Evolutionary conservation across 306 rosid species (phyloP).

Genomic region (Quercus bicolor): DNA sequence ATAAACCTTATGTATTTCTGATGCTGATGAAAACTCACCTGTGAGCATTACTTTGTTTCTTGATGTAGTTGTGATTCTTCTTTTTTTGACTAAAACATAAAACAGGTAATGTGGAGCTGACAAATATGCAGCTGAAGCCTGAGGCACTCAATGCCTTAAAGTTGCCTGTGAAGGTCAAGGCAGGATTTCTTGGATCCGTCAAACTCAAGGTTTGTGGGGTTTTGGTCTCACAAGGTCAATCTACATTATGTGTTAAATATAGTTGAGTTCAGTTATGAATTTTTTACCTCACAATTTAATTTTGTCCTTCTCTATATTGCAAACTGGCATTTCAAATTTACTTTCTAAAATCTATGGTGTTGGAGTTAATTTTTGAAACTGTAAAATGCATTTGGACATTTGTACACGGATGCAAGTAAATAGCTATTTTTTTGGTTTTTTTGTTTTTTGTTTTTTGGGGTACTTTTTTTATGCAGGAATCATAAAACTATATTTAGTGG

Average conservation of each 20-base stretch:
- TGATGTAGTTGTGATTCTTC: conserved; percentile 3
- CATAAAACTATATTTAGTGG: background rate
- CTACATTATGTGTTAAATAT: background rate
- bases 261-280: background rate
- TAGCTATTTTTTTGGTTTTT: background rate
- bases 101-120: conserved; percentile 97
- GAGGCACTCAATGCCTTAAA: conserved; percentile 96
- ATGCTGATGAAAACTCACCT: no score
- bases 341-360: conserved; percentile 1
- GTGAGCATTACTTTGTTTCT: background rate
- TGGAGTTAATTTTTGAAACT: background rate
- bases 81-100: conserved; percentile 13
- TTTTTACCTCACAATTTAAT: background rate
- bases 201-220: conserved; percentile 78
- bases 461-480: background rate
- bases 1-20: no score
- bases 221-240: background rate
- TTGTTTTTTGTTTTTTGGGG: no score
- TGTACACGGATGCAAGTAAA: background rate
- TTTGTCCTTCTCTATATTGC: background rate
- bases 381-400: background rate
- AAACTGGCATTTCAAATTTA: conserved; percentile 2
- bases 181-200: conserved; percentile 98
- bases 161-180: conserved; percentile 97
- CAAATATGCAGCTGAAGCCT: conserved; percentile 98